Conservation (phyloP, 192 early-diverging fungal species). For the Coemansia sp. region DNA sequence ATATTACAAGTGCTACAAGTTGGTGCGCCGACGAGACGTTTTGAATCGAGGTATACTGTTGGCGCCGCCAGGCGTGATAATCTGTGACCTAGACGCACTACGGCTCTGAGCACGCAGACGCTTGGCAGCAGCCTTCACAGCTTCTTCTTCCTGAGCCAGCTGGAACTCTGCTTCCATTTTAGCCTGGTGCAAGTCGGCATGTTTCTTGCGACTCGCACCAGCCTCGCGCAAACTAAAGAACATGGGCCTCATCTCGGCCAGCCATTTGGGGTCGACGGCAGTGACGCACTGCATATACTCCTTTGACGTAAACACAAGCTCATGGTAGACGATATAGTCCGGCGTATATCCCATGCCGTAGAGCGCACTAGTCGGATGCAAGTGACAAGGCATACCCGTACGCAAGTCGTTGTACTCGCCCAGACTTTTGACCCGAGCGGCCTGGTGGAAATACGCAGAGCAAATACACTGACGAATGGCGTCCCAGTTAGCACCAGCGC, state of each 20-base stretch:
- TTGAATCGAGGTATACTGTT: conserved; percentile 33
- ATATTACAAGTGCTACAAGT: conserved; percentile 5
- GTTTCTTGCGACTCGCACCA: conserved; percentile 15
- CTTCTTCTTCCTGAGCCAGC: conserved; percentile 16
- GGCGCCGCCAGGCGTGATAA: conserved; percentile 29
- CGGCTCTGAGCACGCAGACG: conserved; percentile 1
- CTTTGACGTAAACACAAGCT: conserved; percentile 95
- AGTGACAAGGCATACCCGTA: conserved; percentile 93
- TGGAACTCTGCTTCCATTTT: conserved; percentile 40
- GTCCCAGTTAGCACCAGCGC: conserved; percentile 90
- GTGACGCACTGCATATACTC: conserved; percentile 99
- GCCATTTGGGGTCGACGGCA: conserved; percentile 89
- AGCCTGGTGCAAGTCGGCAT: conserved; percentile 29
- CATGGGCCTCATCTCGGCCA: conserved; percentile 98
- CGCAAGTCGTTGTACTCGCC: conserved; percentile 97
- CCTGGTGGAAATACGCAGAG: conserved; percentile 97
- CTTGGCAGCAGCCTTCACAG: conserved; percentile 10
- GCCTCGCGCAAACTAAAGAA: conserved; percentile 72
- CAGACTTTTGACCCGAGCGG: conserved; percentile 86
- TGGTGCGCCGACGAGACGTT: conserved; percentile 32
- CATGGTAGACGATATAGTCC: conserved; percentile 98
- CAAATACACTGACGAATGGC: conserved; percentile 92
- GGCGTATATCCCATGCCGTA: conserved; percentile 82
- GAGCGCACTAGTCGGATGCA: conserved; percentile 93
- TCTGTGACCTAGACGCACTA: conserved; percentile 19